Conservation (phyloP, 768 basidiomycete genomes). For the Boletellus emodensis region DNA sequence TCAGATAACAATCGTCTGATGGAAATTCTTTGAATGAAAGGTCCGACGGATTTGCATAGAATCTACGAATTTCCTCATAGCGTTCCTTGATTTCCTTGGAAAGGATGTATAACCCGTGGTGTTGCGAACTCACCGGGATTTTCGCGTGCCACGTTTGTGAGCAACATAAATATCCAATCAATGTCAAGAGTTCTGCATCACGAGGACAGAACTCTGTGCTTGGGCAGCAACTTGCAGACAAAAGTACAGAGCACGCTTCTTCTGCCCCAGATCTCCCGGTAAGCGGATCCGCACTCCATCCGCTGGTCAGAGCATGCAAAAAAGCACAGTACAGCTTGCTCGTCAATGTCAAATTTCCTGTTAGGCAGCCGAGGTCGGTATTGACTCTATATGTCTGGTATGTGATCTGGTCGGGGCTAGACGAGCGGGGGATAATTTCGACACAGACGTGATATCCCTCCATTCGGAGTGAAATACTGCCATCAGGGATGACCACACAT, state of each 20-base stretch:
- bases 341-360: conserved; percentile 20
- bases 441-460: conserved; percentile 12
- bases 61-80: conserved; percentile 11
- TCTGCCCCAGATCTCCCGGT: conserved; percentile 40
- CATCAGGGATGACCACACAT: conserved; percentile 38
- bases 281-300: conserved; percentile 40
- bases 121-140: conserved; percentile 22
- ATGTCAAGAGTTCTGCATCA: conserved; percentile 28
- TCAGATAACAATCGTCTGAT: neutral
- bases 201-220: conserved; percentile 31
- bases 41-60: conserved; percentile 1
- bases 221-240: conserved; percentile 35
- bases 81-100: conserved; percentile 30
- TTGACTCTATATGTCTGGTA: conserved; percentile 32
- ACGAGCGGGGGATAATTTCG: neutral
- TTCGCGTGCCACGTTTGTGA: conserved; percentile 36
- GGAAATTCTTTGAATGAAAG: conserved; percentile 7
- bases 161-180: conserved; percentile 35
- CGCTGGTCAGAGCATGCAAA: conserved; percentile 41
- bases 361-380: conserved; percentile 26
- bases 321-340: conserved; percentile 36
- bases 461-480: conserved; percentile 9
- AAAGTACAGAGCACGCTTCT: conserved; percentile 37
- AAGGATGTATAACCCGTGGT: conserved; percentile 24
- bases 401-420: neutral